These are phyloP conservation scores for Corniculantispora saksenae DNA, from an alignment of 2,329 filamentous ascomycete genomes.

Conservation along the genomic window DNA sequence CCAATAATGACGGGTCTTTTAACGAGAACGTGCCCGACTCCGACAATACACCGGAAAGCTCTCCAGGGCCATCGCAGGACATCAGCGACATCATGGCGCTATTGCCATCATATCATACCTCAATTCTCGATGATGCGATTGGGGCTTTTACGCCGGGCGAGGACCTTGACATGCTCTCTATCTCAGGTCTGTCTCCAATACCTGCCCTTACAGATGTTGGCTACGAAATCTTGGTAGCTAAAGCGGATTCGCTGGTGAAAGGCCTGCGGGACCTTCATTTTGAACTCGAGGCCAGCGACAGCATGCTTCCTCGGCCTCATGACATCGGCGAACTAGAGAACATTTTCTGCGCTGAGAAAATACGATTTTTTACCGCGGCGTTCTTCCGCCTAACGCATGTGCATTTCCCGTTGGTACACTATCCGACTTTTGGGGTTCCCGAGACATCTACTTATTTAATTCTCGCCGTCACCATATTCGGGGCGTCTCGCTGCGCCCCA, in stretches of 20 bases:
- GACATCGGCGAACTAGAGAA: not conserved
- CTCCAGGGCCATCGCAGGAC: not conserved
- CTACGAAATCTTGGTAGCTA: not conserved
- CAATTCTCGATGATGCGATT: not conserved
- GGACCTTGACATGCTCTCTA: not conserved
- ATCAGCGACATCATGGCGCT: conserved; percentile 1
- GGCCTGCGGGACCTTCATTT: not conserved
- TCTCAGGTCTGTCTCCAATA: not conserved
- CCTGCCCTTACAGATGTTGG: not conserved
- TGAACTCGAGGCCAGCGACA: not conserved
- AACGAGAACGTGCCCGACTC: conserved; percentile 2
- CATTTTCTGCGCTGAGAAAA: not conserved
- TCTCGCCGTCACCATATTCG: not conserved
- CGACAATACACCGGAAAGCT: not conserved
- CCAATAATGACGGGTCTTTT: not conserved
- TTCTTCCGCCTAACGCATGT: conserved; percentile 4
- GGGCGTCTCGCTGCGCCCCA: not conserved
- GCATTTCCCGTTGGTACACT: conserved; percentile 1
- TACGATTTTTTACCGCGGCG: not conserved
- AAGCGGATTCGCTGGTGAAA: not conserved
- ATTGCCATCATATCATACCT: not conserved
- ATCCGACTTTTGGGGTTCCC: not conserved
- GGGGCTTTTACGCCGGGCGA: not conserved
- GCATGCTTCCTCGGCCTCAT: not conserved
- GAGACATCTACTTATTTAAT: not conserved